A percentile compares a stretch with the other conserved stretches of the same genome.
Evolutionary conservation across 2,329 filamentous ascomycete genomes (phyloP).

Genomic region (Colletotrichum truncatum): DNA sequence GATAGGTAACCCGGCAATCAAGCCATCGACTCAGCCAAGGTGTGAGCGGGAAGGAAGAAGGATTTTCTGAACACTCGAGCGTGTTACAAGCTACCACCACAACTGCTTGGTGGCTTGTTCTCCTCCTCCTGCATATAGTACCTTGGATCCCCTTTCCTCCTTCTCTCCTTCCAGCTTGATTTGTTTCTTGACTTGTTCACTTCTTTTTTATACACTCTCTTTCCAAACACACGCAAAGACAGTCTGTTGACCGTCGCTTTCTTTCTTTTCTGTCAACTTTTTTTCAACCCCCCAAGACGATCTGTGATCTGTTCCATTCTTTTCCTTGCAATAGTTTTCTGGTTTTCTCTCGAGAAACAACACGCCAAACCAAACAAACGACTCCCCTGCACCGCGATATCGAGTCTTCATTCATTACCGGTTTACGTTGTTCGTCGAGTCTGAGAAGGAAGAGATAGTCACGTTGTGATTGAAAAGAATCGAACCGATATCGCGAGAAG

Average conservation of each 20-base stretch:
- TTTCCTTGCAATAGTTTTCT: background rate
- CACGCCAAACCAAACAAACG: background rate
- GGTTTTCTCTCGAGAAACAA: background rate
- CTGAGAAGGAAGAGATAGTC: background rate
- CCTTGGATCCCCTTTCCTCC: background rate
- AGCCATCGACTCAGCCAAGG: background rate
- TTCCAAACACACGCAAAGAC: slow-evolving; percentile 28
- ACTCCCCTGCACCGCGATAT: background rate
- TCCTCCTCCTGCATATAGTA: background rate
- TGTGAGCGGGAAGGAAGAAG: slow-evolving; percentile 4
- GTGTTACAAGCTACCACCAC: slow-evolving; percentile 2
- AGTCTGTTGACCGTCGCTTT: slow-evolving; percentile 26
- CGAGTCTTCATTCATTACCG: background rate
- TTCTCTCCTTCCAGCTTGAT: slow-evolving; percentile 22
- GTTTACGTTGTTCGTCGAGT: background rate
- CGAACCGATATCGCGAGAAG: background rate
- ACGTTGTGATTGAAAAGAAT: background rate
- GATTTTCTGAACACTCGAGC: background rate
- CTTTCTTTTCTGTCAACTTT: slow-evolving; percentile 17
- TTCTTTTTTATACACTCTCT: slow-evolving; percentile 18
- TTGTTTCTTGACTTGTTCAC: slow-evolving; percentile 15
- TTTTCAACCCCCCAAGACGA: slow-evolving; percentile 12
- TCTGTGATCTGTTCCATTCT: slow-evolving; percentile 31
- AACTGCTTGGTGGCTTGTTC: slow-evolving; percentile 27
- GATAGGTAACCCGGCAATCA: background rate